These are phyloP conservation scores for Cladosporium velox DNA, from an alignment of 2,329 filamentous ascomycete species.

Conservation along the genomic window DNA sequence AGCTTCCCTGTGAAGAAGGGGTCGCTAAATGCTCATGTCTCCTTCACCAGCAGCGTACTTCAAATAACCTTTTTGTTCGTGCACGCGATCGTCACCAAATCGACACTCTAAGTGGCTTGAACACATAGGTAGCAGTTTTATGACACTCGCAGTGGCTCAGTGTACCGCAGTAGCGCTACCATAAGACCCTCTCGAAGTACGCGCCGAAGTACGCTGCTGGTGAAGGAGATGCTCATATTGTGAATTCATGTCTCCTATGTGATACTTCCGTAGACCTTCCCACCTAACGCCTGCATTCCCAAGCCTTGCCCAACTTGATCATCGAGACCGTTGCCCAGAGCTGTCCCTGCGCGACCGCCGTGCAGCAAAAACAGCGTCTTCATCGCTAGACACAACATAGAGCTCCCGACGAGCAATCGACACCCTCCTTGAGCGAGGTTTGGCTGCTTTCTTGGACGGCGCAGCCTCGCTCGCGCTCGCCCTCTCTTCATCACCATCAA, in stretches of 20 bases:
- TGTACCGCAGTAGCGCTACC: no score
- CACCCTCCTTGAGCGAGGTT: not conserved
- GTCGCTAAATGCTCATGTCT: not conserved
- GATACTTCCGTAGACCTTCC: not conserved
- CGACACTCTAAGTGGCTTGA: no score
- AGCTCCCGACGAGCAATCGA: conserved; percentile 13
- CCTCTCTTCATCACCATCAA: not conserved
- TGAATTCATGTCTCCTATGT: not conserved
- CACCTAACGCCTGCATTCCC: not conserved
- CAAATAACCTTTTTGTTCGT: no score
- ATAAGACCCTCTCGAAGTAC: no score
- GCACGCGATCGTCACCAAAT: no score
- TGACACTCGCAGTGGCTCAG: no score
- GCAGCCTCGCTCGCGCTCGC: not conserved
- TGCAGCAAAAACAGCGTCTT: not conserved
- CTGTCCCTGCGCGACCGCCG: not conserved
- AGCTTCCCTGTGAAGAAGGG: conserved; percentile 6
- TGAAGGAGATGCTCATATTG: not conserved
- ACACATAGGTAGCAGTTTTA: no score
- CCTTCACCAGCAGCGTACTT: no score
- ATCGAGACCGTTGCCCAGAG: not conserved
- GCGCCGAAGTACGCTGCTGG: no score
- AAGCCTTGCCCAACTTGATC: not conserved
- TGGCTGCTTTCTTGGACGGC: not conserved
- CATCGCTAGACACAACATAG: conserved; percentile 4